These are phyloP conservation scores for Collybiopsis confluens DNA, from an alignment of 768 basidiomycete species.

Conservation along the genomic window DNA sequence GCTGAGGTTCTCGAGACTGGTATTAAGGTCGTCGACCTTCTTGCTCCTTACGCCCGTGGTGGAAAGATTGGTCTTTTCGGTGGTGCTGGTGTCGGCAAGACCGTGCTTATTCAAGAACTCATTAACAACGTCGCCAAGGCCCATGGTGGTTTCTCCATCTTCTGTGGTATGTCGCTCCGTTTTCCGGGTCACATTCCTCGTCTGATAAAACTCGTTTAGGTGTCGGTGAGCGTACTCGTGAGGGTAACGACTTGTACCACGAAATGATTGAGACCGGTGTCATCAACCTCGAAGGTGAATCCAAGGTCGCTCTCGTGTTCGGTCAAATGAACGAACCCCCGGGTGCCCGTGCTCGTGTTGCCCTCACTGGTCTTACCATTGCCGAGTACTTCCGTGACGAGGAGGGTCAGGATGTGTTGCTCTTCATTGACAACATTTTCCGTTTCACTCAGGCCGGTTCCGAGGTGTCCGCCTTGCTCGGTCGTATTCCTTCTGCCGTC, in stretches of 20 bases:
- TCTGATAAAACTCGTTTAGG: constrained; percentile 45
- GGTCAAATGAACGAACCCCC: constrained; percentile 99
- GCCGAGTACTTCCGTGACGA: constrained; percentile 99
- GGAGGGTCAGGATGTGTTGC: constrained; percentile 99
- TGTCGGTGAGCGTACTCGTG: constrained; percentile 99
- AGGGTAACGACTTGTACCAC: constrained; percentile 99
- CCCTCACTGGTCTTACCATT: constrained; percentile 97
- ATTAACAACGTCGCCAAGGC: constrained; percentile 99
- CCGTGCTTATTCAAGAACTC: constrained; percentile 98
- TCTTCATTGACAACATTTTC: constrained; percentile 99
- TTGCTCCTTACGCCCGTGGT: constrained; percentile 99
- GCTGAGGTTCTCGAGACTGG: constrained; percentile 99
- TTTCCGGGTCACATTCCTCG: not conserved
- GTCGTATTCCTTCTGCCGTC: constrained; percentile 99
- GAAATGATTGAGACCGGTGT: constrained; percentile 99
- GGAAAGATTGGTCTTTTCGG: constrained; percentile 99
- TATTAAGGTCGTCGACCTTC: constrained; percentile 99
- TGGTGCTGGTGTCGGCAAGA: constrained; percentile 99
- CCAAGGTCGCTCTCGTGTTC: constrained; percentile 99
- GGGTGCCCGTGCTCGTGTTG: constrained; percentile 99
- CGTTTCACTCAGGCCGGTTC: constrained; percentile 99
- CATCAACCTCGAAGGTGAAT: constrained; percentile 99
- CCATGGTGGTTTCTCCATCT: constrained; percentile 99
- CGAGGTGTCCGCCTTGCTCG: constrained; percentile 98
- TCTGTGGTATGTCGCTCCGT: constrained; percentile 60